Conservation (phyloP, 129 eudicot species). For the Erigeron canadensis region DNA sequence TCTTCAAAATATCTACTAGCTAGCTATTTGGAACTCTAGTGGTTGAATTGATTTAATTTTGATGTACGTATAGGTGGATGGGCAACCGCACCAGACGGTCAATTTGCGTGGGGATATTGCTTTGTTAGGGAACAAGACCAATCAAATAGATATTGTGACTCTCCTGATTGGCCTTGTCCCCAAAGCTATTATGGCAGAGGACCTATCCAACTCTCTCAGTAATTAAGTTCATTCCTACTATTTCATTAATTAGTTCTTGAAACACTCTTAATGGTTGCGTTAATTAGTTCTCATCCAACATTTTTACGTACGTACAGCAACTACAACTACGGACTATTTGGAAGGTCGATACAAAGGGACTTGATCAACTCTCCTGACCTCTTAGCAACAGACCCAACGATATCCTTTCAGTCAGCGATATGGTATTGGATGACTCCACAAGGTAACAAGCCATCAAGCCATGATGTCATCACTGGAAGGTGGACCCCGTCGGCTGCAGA, state of each 20-base stretch:
- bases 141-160: constrained; percentile 18
- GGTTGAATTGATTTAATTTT: no score
- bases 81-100: constrained; percentile 61
- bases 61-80: constrained; percentile 39
- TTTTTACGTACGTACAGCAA: no score
- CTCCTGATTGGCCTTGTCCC: constrained; percentile 37
- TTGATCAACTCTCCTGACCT: constrained; percentile 52
- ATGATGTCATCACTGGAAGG: constrained; percentile 41
- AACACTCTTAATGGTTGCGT: no score
- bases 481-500: constrained; percentile 54
- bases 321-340: constrained; percentile 53
- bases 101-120: constrained; percentile 66
- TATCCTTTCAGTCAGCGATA: constrained; percentile 53
- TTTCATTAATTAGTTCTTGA: no score
- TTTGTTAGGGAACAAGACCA: constrained; percentile 38
- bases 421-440: constrained; percentile 75
- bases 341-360: constrained; percentile 36
- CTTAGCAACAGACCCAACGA: constrained; percentile 45
- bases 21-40: no score
- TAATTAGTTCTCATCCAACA: no score
- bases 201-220: constrained; percentile 58
- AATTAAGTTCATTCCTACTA: constrained; percentile 27
- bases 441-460: constrained; percentile 55
- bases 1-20: neutral
- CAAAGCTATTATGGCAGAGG: constrained; percentile 51